Evolutionary conservation across 257 asterid genomes (phyloP).

Genomic region (Fraxinus excelsior): DNA sequence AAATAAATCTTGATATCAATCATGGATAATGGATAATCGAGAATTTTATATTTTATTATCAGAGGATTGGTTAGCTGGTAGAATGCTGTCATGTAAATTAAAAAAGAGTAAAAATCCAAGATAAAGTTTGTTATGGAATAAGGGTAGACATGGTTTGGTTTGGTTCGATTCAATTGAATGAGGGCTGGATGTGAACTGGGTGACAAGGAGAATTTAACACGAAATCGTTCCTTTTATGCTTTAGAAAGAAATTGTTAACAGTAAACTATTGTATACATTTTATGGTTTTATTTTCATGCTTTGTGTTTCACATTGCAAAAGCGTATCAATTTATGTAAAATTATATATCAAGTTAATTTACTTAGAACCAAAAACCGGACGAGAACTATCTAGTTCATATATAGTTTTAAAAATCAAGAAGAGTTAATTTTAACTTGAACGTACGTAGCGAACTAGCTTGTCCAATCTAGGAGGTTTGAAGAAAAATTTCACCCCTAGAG

Average conservation of each 20-base stretch:
- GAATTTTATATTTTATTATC: conserved; percentile 27
- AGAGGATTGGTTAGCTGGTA: conserved; percentile 43
- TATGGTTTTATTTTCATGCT: too few relatives aligned
- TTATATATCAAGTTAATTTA: too few relatives aligned
- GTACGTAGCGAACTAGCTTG: too few relatives aligned
- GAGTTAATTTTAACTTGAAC: too few relatives aligned
- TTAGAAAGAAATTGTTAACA: too few relatives aligned
- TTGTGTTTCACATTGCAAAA: background rate
- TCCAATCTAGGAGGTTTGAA: too few relatives aligned
- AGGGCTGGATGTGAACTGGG: background rate
- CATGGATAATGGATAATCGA: conserved; percentile 36
- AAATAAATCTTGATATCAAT: conserved; percentile 25
- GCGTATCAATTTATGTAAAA: background rate
- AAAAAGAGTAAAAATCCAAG: background rate
- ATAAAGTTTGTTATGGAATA: background rate
- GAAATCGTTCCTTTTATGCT: background rate
- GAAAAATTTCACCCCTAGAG: too few relatives aligned
- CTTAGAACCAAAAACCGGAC: background rate
- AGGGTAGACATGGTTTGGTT: background rate
- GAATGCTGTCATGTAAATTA: conserved; percentile 1
- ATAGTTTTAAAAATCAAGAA: background rate
- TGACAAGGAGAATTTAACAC: background rate
- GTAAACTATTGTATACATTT: background rate
- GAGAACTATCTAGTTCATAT: background rate
- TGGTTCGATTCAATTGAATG: background rate